phyloP scores from a whole-genome alignment of 164 flowering plant genomes.

The Santalum album region DNA sequence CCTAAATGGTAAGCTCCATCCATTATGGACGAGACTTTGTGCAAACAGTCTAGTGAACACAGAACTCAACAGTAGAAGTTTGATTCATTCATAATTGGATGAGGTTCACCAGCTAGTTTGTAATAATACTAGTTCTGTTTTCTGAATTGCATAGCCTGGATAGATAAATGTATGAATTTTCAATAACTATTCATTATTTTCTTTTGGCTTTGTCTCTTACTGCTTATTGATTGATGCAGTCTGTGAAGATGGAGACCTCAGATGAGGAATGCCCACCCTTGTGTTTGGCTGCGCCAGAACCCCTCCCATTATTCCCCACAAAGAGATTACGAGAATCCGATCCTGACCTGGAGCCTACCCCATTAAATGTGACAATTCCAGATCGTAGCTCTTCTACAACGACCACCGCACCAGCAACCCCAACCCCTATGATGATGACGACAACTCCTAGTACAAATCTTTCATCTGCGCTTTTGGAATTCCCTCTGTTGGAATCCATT shows the following conservation, averaged over 20 bases:
- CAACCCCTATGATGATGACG: conserved; percentile 1
- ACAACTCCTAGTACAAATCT: conserved; percentile 8
- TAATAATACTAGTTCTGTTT: no score
- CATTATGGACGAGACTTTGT: no score
- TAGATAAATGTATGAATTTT: no score
- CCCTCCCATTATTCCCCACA: conserved; percentile 21
- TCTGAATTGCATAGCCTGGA: no score
- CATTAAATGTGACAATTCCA: conserved; percentile 14
- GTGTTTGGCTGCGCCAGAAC: conserved; percentile 17
- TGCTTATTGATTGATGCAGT: neutral
- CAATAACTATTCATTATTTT: no score
- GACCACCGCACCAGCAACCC: conserved; percentile 16
- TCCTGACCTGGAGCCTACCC: conserved; percentile 10
- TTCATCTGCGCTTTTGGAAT: conserved; percentile 22
- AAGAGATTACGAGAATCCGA: conserved; percentile 29
- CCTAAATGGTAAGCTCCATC: no score
- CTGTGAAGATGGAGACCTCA: conserved; percentile 3
- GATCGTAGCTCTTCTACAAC: conserved; percentile 25
- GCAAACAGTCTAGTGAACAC: no score
- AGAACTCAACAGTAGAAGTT: no score
- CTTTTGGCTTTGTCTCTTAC: no score
- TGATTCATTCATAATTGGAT: no score
- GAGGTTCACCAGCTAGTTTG: no score
- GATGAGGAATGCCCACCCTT: conserved; percentile 16
- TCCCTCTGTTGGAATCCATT: conserved; percentile 28